Evolutionary conservation across 2,329 filamentous ascomycete species (phyloP), one percentile per base, ranked within the genome.

Genomic region (Plectosphaerella plurivora): DNA sequence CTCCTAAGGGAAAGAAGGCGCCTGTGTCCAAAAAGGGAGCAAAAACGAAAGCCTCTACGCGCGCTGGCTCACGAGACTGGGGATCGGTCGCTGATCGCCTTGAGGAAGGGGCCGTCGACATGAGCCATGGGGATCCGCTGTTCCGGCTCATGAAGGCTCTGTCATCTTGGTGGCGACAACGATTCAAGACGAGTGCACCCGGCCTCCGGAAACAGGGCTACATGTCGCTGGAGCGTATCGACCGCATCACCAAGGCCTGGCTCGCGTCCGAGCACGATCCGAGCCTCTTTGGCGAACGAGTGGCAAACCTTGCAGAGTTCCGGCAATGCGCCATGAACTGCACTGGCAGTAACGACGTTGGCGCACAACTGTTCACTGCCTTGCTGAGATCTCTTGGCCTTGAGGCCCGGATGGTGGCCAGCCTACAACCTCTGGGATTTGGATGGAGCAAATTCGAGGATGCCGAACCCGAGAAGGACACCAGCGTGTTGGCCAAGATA

Each of bases 161-260:
- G n/a, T 77, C 86, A 10, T 81, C 85, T 2, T 97, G 91, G 77
- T 99, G 94, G 94, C 91, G 86, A 65, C 88, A 91, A 61, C 79
- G 86, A 35, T 99, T 96, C 67, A 81, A 76, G 2, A 77, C 94
- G 44, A 90, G 84, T 1, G 81, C 86, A 0, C 91, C 92, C 0
- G 90, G 89, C 0, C 64, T 97, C 20, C 81, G 92, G n/a, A 99
- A 97, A 71, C 79, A 83, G 64, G 94, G 94, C 0, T 97, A 97
- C 65, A 88, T 93, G 73, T 78, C 88, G 1, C 79, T 91, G n/a
- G 78, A 87, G 60, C 79, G 83, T 22, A 72, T 96, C 2, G 86
- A 91, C 59, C 81, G 85, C n/a, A 77, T 94, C 54, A 83, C 87
- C 7, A 84, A 86, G 33, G 85, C 82, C 0, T 91, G 87, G 66